These are phyloP conservation scores for Filobasidium floriforme DNA, from an alignment of 768 basidiomycete species.

Conservation along the genomic window DNA sequence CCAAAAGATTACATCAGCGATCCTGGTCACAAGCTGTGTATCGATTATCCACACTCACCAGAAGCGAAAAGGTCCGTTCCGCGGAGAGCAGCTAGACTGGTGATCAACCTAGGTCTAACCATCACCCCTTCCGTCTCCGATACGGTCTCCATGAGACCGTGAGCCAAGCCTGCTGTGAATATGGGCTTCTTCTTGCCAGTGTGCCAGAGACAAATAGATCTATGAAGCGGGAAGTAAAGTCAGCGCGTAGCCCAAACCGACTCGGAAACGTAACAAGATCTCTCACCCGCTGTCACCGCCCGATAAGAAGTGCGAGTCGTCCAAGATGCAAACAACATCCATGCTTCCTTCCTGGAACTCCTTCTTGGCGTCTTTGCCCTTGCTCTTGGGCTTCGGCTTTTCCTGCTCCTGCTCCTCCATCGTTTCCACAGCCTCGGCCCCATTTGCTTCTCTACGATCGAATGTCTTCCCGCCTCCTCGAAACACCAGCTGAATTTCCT, in stretches of 20 bases:
- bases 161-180: conserved; percentile 75
- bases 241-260: background rate
- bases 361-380: conserved; percentile 46
- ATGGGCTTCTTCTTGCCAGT: conserved; percentile 91
- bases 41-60: conserved; percentile 51
- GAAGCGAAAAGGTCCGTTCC: conserved; percentile 89
- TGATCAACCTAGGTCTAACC: conserved; percentile 82
- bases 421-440: background rate
- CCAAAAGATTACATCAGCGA: background rate
- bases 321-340: conserved; percentile 88
- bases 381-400: conserved; percentile 22
- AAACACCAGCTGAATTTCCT: conserved; percentile 91
- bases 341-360: conserved; percentile 79
- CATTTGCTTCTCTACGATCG: conserved; percentile 50
- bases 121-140: conserved; percentile 70
- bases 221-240: conserved; percentile 35
- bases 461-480: conserved; percentile 80
- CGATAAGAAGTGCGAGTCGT: conserved; percentile 83
- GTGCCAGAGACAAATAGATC: conserved; percentile 86
- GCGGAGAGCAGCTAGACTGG: conserved; percentile 66
- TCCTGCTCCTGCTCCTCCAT: conserved; percentile 30
- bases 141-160: conserved; percentile 67
- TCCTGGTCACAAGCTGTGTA: background rate
- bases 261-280: background rate
- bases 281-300: conserved; percentile 94